Evolutionary conservation across 2,329 filamentous ascomycete species (phyloP).

Genomic region (Pyricularia sp.): DNA sequence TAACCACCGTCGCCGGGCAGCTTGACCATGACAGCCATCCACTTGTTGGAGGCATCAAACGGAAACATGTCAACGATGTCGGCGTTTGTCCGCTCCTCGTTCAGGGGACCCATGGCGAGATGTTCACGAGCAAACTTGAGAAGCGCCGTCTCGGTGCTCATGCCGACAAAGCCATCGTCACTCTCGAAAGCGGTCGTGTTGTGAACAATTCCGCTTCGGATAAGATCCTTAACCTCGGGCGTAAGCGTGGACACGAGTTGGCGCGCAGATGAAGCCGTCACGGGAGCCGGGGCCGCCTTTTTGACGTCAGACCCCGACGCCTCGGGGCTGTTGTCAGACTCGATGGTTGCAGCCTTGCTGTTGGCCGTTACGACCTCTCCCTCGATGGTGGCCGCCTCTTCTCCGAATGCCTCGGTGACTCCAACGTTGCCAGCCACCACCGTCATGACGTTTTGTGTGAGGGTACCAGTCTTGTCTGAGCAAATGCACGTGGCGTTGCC

Average conservation of each 20-base stretch:
- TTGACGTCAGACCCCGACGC: neutral
- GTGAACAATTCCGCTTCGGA: constrained; percentile 36
- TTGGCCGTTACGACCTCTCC: neutral
- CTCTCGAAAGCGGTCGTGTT: constrained; percentile 66
- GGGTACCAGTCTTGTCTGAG: constrained; percentile 57
- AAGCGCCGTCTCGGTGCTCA: constrained; percentile 69
- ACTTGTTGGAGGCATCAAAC: constrained; percentile 41
- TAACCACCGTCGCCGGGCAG: constrained; percentile 35
- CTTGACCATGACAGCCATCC: constrained; percentile 57
- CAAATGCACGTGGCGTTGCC: constrained; percentile 49
- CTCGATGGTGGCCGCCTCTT: neutral
- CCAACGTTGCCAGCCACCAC: constrained; percentile 49
- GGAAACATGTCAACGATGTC: constrained; percentile 33
- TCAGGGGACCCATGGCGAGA: constrained; percentile 53
- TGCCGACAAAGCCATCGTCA: constrained; percentile 55
- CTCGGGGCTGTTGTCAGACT: neutral
- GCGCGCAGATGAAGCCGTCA: neutral
- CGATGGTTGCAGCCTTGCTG: neutral
- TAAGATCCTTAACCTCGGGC: constrained; percentile 35
- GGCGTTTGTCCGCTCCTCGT: constrained; percentile 52
- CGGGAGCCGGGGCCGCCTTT: neutral
- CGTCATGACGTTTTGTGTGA: constrained; percentile 56
- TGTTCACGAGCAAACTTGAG: constrained; percentile 59
- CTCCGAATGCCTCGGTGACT: constrained; percentile 3
- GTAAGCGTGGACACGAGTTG: neutral